Evolutionary conservation across 495 filamentous ascomycete genomes (phyloP), one percentile per base, ranked within the genome.

Genomic region (Astrothelium subdiscretum): DNA sequence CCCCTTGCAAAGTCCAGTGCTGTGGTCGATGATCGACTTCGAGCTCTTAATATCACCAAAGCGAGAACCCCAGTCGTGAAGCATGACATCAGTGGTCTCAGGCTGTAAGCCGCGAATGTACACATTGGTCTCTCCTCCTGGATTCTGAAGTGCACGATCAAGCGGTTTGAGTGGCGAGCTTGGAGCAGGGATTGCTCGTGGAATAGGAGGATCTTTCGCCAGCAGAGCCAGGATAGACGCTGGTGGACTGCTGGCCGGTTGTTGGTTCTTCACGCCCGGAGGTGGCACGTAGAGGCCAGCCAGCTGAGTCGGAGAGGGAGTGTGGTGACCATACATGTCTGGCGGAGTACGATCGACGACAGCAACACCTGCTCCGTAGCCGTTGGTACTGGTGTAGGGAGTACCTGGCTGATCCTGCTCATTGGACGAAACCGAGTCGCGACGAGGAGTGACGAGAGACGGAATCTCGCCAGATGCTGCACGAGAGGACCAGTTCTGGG

Each of bases 51-150:
- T 92, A 57, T 83, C 84, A 43, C 94, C 95, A 69, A 97, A 99
- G 38, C 92, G 86, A 63, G 80, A 78, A 18, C 91, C 89, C 77
- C 94, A 97, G 18, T 78, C 77, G 61, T 87, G 80, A 44, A 99
- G 77, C 69, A 92, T 87, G 57, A 95, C 88, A 71, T 99, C 94
- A 58, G 92, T 91, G 0, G 92, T 97, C 67, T 94, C 89, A 0
- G 95, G 95, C 52, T 90, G 88, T 58, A 99, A 85, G 18, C 94
- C 94, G 59, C 94, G 87, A 63, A 99, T 95, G 76, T 99, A 99
- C 65, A 99, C 92, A 67, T 99, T 99, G 58, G 82, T 97, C 79
- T 82, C 92, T 67, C 77, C 87, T 70, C 83, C 89, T 40, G 88
- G 87, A 67, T 97, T 97, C 72, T 95, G 88, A 57, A 97, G 78